Evolutionary conservation across 2,329 filamentous ascomycete genomes (phyloP), one percentile per base, ranked within the genome.

Genomic region (Biscogniauxia marginata): DNA sequence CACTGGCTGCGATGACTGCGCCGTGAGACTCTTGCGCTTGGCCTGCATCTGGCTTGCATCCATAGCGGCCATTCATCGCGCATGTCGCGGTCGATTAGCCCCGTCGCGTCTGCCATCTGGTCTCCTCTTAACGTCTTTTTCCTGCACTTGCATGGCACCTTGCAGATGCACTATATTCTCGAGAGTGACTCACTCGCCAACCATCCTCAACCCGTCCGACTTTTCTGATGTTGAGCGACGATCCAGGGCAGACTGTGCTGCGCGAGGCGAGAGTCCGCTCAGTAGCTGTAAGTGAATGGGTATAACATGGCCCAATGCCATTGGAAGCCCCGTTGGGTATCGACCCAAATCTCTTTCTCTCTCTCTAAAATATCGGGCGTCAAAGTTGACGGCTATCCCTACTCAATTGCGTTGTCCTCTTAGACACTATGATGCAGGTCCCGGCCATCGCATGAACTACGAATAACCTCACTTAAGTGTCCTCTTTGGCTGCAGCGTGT

Each of bases 131-230:
- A 59, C 57, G 61, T 56, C 52, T 53, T 34, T 48, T 49, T 59
- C 63, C 54, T 62, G 53, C 56, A 52, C 60, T 63, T 64, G 67
- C 67, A 69, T 68, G 66, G 63, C 61, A 54, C 61, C 61, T 52
- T 66, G 64, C 69, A 70, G 65, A 61, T 60, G 56, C 64, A 50
- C 64, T 61, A 65, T 53, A 53, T 24, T 63, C 59, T 55, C 54
- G 59, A 67, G 55, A 61, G 63, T 68, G 67, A 69, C 64, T 69
- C 67, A 71, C 63, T 65, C 57, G 56, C 69, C 67, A 70, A 70
- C 67, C 68, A 65, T 68, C 57, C 54, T 61, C 55, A 55, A 60
- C 56, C 43, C 59, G 57, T 56, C 56, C 60, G 62, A 55, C 56
- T 51, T 50, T 70, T 67, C 62, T 70, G 68, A 70, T 59, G 62